phyloP scores from a whole-genome alignment of 345 rosid genomes.

The Turritis glabra region DNA sequence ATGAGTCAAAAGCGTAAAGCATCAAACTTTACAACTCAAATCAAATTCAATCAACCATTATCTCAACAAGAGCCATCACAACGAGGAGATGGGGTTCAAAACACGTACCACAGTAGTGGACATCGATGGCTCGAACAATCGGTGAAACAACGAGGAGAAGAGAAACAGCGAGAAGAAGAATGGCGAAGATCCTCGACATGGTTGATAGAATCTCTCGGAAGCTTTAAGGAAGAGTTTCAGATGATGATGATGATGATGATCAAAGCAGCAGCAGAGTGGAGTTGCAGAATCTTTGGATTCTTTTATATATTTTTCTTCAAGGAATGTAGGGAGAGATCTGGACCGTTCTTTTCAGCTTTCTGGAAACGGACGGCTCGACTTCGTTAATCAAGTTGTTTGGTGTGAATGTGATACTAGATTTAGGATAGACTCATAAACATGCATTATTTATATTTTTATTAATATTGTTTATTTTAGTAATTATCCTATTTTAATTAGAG shows the following conservation, averaged over 20 bases:
- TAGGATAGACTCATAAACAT: background rate
- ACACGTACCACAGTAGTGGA: conserved; percentile 34
- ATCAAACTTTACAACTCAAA: background rate
- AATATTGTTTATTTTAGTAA: background rate
- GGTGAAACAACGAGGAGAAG: conserved; percentile 11
- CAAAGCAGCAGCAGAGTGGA: conserved; percentile 21
- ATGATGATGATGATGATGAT: conserved; percentile 16
- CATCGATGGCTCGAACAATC: conserved; percentile 25
- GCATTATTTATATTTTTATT: background rate
- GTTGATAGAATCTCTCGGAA: conserved; percentile 11
- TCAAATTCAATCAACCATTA: background rate
- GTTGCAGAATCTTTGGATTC: conserved; percentile 6
- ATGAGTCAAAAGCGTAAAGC: background rate
- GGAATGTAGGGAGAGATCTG: conserved; percentile 7
- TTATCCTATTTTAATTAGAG: background rate
- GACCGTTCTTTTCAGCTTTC: conserved; percentile 19
- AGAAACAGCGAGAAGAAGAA: background rate
- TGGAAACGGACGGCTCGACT: conserved; percentile 27
- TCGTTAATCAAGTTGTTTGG: background rate
- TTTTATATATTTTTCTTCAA: background rate
- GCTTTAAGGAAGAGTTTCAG: background rate
- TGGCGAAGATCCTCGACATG: background rate
- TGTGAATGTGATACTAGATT: background rate
- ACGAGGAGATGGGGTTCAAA: background rate
- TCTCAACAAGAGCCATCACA: background rate